Evolutionary conservation across 495 filamentous ascomycete genomes (phyloP), one percentile per base, ranked within the genome.

Genomic region (Lasiosphaeria hispida): DNA sequence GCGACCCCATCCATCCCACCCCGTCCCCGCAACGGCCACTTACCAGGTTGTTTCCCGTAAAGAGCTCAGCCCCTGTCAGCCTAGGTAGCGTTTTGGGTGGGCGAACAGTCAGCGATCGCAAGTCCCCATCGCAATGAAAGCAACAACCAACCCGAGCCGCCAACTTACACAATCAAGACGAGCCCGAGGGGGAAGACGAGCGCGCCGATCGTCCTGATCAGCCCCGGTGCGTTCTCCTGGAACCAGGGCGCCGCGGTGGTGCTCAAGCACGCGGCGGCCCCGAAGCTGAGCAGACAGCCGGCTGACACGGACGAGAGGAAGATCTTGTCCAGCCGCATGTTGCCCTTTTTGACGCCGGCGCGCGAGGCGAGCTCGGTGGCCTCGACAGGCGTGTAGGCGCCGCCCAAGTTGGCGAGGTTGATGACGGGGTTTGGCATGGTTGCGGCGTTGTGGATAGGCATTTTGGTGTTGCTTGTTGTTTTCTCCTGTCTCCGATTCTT

Each of bases 1-100:
- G 11, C 5, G 9, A 9, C 9, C 23, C 2, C 3, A 15, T 30
- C 23, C 23, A 30, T 14, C 18, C 18, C 1, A 10, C 37, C 19
- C 38, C 33, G 15, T 35, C 11, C 18, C 1, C 8, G 14, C 11
- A 8, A 11, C 6, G 36, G 10, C 7, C 1, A 35, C 67, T 30
- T 66, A 82, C 79, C 82, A 87, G 81, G 58, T 82, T 80, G 18
- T 79, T 81, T 5, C 80, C 78, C 3, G 83, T 86, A 53, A 79
- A 85, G 9, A 86, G 75, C 61, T 86, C 84, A 1, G 78, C 75
- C 1, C 83, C 81, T 1, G 77, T 83, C n/a, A 86, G 62, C 10
- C 62, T 64, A 38, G 23, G n/a, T n/a, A 30, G 23, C n/a, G n/a
- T n/a, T 30, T 30, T 5, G 23, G 23, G 23, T 2, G 23, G 23